These are phyloP conservation scores for Westerdykella aurantiaca DNA, from an alignment of 2,329 filamentous ascomycete genomes.

Conservation along the genomic window DNA sequence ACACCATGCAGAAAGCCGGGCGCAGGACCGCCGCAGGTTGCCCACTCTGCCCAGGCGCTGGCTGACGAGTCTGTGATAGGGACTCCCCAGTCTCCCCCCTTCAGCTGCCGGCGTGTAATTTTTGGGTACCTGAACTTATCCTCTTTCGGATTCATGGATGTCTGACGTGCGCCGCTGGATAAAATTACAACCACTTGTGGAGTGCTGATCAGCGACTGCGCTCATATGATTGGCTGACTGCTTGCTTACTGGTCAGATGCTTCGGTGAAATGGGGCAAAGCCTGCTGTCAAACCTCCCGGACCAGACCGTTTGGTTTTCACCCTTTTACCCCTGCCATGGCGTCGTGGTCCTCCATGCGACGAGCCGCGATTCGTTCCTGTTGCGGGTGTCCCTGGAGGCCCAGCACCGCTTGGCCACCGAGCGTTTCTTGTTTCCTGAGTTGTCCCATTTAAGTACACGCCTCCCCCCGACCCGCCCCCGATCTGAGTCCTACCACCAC, in stretches of 20 bases:
- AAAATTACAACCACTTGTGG: conserved; percentile 22
- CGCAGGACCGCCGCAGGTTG: too few relatives aligned
- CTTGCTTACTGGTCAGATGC: background rate
- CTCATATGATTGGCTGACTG: conserved; percentile 23
- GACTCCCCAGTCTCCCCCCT: too few relatives aligned
- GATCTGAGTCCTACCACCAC: conserved; percentile 14
- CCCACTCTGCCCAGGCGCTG: too few relatives aligned
- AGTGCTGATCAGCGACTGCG: conserved; percentile 31
- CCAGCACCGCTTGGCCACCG: conserved; percentile 19
- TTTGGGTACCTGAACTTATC: conserved; percentile 9
- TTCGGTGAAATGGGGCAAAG: background rate
- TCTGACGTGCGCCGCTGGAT: background rate
- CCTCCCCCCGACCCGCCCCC: conserved; percentile 26
- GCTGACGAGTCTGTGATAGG: too few relatives aligned
- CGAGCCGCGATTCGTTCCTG: conserved; percentile 31
- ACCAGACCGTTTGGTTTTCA: background rate
- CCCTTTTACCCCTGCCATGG: conserved; percentile 2
- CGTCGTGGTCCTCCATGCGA: conserved; percentile 12
- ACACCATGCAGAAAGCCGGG: too few relatives aligned
- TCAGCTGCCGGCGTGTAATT: too few relatives aligned
- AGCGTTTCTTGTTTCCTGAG: conserved; percentile 14
- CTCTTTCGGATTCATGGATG: conserved; percentile 11
- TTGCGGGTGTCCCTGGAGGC: conserved; percentile 21
- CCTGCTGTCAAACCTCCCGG: too few relatives aligned
- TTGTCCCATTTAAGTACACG: conserved; percentile 32